Base-by-base conservation (phyloP, 2,329 filamentous ascomycete genomes). In the Pseudofabraea citricarpa region DNA sequence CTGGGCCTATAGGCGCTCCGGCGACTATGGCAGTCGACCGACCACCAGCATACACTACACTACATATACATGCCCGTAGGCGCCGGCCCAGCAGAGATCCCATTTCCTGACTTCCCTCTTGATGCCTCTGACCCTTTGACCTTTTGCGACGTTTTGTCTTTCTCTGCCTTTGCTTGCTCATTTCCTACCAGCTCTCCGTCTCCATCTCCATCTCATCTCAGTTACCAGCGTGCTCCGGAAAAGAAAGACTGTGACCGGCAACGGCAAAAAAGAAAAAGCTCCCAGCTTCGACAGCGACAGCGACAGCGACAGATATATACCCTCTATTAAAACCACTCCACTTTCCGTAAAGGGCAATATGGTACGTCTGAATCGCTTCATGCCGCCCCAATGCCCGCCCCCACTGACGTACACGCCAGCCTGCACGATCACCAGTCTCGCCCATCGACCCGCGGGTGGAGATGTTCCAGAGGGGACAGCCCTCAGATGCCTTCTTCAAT, bases 401-500 rank as follows among this genome's bases (percentile, higher is more conserved):
- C 46, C 52, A 45, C 48, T 60, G 43, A 60, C 42, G 36, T 4
- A 2, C 38, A 32, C 9, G 31, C 13, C 39, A 61, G 59, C 47
- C 55, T 53, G 33, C 36, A 36, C 44, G 45, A 43, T 47, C 52
- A 41, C 53, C 56, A 37, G 48, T 55, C 20, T 51, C 52, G 31
- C 55, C 54, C 8, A 55, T 61, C 45, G 56, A 61, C 27, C 46
- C 55, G 27, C 49, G 58, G 31, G 54, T 57, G 24, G 57, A 62
- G 47, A 62, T 75, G 71, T 75, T 72, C 59, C 64, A 70, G 51
- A 66, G 66, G 53, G 64, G 63, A 38, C 68, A 69, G 45, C 58
- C 63, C 20, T 71, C 74, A 52, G 76, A 81, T 63, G 65, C 79
- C 15, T 80, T 86, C 60, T 85, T 86, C 64, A 72, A 73, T 53